A percentile compares a stretch with the other conserved stretches of the same genome.
Conservation (phyloP, 2,329 filamentous ascomycete species). For the Coniochaeta sp. region DNA sequence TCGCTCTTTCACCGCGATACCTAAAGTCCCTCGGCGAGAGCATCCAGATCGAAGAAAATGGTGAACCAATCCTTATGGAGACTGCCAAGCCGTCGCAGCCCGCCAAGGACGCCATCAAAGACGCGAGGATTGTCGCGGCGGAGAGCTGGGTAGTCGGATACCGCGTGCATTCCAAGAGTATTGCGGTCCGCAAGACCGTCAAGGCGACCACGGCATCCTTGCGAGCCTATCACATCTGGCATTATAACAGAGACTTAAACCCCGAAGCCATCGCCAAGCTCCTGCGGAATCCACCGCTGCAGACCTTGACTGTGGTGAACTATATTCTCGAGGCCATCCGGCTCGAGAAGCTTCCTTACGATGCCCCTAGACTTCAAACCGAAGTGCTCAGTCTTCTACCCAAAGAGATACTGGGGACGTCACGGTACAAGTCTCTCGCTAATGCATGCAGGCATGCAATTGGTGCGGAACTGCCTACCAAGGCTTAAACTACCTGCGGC, state of each 20-base stretch:
- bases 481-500: neutral
- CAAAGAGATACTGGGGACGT: constrained; percentile 6
- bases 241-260: constrained; percentile 38
- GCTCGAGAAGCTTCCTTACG: constrained; percentile 42
- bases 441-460: constrained; percentile 9
- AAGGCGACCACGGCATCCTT: constrained; percentile 28
- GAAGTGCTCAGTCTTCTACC: constrained; percentile 34
- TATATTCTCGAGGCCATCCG: constrained; percentile 54
- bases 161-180: constrained; percentile 10
- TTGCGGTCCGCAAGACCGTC: constrained; percentile 7
- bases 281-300: constrained; percentile 54
- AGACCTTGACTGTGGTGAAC: constrained; percentile 43
- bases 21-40: constrained; percentile 13
- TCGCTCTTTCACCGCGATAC: constrained; percentile 9
- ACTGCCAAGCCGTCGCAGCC: neutral
- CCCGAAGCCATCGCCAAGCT: constrained; percentile 43
- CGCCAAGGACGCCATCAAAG: constrained; percentile 17
- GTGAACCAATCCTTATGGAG: constrained; percentile 2
- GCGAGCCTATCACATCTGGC: constrained; percentile 60
- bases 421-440: constrained; percentile 21
- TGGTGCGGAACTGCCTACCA: neutral
- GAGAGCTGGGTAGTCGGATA: constrained; percentile 30
- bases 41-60: constrained; percentile 15
- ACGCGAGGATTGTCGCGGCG: constrained; percentile 35
- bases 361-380: constrained; percentile 32